Base-by-base conservation (phyloP, 2,329 filamentous ascomycete species). In the Penicillium sp. region DNA sequence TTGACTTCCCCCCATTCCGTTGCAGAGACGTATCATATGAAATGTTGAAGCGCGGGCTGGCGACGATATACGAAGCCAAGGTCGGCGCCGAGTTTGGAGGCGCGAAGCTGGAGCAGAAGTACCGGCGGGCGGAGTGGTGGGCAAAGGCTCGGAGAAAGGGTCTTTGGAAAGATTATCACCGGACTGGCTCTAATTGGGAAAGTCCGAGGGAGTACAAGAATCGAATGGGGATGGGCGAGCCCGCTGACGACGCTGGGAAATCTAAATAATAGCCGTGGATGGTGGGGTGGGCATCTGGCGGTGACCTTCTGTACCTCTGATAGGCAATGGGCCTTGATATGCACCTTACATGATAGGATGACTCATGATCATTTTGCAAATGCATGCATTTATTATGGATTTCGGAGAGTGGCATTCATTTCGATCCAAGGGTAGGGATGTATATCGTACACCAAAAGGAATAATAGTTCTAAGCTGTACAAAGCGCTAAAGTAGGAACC, bases 61-160 rank as follows among this genome's bases (percentile, higher is more conserved):
- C 94, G 41, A 96, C 92, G 2, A 89, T 95, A 3, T 99, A 98
- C 73, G 95, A 98, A 78, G 94, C 92, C 31, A 98, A 96, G 77
- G 85, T 82, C 5, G 95, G 94, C 3, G 89, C 86, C 19, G 95
- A 98, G 73, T 99, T 95, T 81, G 95, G 95, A 24, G 86, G 87
- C 0, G 80, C 84, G 56, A 85, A 87, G 67, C 69, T 76, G 65
- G 78, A 83, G 65, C 66, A 65, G 49, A 77, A 73, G 60, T 83
- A 83, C 66, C 71, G 78, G 31, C 69, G 71, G 18, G 79, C 79
- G 2, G 81, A 83, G 60, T 73, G 70, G 67, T 72, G 80, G 73
- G 90, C 91, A 3, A 91, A 87, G 78, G 78, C 71, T 61, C 84
- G 82, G 70, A 85, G 84, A 62, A 80, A 79, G 66, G 91, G 91